These are phyloP conservation scores for Phytophthora capsici DNA, from an alignment of 352 stramenopile species.

Conservation along the genomic window DNA sequence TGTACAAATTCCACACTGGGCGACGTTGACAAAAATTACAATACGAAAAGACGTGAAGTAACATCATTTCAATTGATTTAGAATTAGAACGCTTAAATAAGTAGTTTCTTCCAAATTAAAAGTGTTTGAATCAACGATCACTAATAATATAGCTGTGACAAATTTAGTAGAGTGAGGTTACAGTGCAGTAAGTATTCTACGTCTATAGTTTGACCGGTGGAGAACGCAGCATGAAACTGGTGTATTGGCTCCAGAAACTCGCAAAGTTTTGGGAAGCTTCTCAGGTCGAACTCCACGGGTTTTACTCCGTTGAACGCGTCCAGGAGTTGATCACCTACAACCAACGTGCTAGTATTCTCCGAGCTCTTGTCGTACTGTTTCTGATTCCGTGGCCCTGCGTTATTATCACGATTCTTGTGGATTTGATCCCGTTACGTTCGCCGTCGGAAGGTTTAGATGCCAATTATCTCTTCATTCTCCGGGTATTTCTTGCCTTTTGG, in stretches of 20 bases:
- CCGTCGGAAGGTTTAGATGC: not conserved
- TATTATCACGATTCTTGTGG: not conserved
- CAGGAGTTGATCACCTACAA: not conserved
- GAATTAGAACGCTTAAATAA: not conserved
- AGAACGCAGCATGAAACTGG: not conserved
- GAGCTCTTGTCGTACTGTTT: slow-evolving; percentile 4
- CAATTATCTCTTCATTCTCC: slow-evolving; percentile 5
- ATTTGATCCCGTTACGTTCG: not conserved
- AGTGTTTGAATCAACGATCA: too few species aligned
- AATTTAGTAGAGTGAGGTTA: not conserved
- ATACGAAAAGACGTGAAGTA: too few species aligned
- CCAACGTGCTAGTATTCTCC: not conserved
- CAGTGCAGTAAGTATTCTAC: not conserved
- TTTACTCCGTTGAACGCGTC: slow-evolving; percentile 29
- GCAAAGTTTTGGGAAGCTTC: slow-evolving; percentile 9
- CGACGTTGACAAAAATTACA: slow-evolving; percentile 1
- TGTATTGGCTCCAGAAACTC: not conserved
- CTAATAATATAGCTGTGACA: too few species aligned
- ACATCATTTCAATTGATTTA: slow-evolving; percentile 8
- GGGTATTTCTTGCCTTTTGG: slow-evolving; percentile 18
- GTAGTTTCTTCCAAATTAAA: too few species aligned
- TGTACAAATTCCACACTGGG: slow-evolving; percentile 40
- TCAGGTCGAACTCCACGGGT: slow-evolving; percentile 27
- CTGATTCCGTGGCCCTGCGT: slow-evolving; percentile 2
- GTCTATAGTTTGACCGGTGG: too few species aligned